These are phyloP conservation scores for Periconia macrospinosa DNA, from an alignment of 2,329 filamentous ascomycete genomes.

Conservation along the genomic window DNA sequence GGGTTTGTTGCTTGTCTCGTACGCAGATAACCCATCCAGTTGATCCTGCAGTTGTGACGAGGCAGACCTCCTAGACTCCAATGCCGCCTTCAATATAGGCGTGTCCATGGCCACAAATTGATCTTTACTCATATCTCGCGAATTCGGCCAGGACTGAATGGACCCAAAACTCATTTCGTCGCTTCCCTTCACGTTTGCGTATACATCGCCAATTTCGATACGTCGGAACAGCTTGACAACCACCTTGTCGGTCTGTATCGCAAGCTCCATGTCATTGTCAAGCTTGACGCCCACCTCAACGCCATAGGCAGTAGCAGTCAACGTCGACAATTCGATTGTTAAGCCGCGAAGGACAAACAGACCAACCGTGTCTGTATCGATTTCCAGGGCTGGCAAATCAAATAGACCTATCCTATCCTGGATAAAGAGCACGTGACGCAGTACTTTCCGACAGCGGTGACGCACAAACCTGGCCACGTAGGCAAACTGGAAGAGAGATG, in stretches of 20 bases:
- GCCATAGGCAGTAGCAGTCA: constrained; percentile 56
- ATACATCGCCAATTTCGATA: constrained; percentile 57
- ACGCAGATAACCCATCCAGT: constrained; percentile 16
- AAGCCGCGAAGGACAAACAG: constrained; percentile 57
- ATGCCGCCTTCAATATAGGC: constrained; percentile 49
- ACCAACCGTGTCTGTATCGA: constrained; percentile 57
- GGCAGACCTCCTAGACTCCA: constrained; percentile 12
- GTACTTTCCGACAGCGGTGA: constrained; percentile 39
- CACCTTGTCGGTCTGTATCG: constrained; percentile 54
- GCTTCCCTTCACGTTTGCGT: constrained; percentile 58
- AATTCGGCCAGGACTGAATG: constrained; percentile 30
- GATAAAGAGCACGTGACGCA: constrained; percentile 53
- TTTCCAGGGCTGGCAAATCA: constrained; percentile 55
- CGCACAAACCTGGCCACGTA: constrained; percentile 41
- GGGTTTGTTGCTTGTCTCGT: constrained; percentile 40
- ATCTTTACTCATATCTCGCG: constrained; percentile 42
- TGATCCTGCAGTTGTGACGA: constrained; percentile 26
- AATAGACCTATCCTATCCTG: constrained; percentile 55
- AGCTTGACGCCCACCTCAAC: constrained; percentile 58
- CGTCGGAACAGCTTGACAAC: constrained; percentile 52
- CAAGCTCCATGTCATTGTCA: constrained; percentile 56
- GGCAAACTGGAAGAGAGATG: constrained; percentile 53
- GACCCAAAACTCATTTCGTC: constrained; percentile 55
- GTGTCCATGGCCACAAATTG: constrained; percentile 49
- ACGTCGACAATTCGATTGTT: constrained; percentile 53